Evolutionary conservation across 1,284 basidiomycete genomes (phyloP).

Genomic region (Irpex sp.): DNA sequence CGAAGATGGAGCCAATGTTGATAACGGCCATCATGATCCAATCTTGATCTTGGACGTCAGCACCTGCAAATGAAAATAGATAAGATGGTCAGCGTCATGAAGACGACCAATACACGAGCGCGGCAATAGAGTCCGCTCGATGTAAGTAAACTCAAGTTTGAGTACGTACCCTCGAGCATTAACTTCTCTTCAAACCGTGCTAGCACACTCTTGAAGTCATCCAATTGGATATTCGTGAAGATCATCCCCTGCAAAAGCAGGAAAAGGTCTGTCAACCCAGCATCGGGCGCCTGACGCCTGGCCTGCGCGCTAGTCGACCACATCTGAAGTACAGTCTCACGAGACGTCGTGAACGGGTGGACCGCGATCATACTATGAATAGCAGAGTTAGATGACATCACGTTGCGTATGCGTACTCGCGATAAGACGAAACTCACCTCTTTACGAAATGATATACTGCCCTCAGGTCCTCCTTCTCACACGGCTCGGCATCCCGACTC

Average conservation of each 20-base stretch:
- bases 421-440: slow-evolving; percentile 52
- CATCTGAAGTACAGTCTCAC: slow-evolving; percentile 83
- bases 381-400: slow-evolving; percentile 9
- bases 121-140: not conserved
- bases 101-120: not conserved
- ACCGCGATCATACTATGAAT: slow-evolving; percentile 75
- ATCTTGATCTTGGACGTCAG: slow-evolving; percentile 69
- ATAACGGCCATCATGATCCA: slow-evolving; percentile 96
- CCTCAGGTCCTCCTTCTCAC: slow-evolving; percentile 86
- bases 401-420: slow-evolving; percentile 1
- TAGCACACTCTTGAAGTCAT: slow-evolving; percentile 81
- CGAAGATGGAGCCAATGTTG: slow-evolving; percentile 80
- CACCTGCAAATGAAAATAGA: slow-evolving; percentile 14
- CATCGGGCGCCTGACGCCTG: slow-evolving; percentile 72
- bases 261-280: slow-evolving; percentile 79
- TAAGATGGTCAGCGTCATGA: not conserved
- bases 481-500: slow-evolving; percentile 68
- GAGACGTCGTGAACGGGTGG: slow-evolving; percentile 82
- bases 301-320: slow-evolving; percentile 79
- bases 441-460: slow-evolving; percentile 95
- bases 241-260: slow-evolving; percentile 93
- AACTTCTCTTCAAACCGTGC: slow-evolving; percentile 86
- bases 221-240: slow-evolving; percentile 91
- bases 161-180: slow-evolving; percentile 57
- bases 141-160: not conserved